These are phyloP conservation scores for Coemansia sp. DNA, from an alignment of 192 early-diverging fungal genomes.

Conservation along the genomic window DNA sequence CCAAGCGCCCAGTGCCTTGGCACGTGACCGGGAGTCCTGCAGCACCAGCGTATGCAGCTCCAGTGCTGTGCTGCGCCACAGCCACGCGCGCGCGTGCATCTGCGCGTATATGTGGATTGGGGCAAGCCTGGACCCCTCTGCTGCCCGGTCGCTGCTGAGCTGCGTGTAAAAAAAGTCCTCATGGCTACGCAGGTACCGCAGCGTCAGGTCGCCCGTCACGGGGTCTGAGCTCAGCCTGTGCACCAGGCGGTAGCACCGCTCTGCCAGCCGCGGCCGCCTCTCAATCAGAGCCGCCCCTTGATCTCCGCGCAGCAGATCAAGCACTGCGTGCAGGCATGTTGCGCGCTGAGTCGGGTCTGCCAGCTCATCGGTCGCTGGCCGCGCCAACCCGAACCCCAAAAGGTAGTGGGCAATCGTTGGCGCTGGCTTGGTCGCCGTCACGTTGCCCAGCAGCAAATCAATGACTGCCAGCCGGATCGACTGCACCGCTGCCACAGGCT, in stretches of 20 bases:
- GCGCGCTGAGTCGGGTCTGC: slow-evolving; percentile 45
- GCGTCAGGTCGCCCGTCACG: slow-evolving; percentile 63
- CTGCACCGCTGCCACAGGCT: slow-evolving; percentile 42
- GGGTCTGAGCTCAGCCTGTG: slow-evolving; percentile 74
- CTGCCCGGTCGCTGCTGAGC: slow-evolving; percentile 46
- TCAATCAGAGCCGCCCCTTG: slow-evolving; percentile 54
- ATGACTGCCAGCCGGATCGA: slow-evolving; percentile 78
- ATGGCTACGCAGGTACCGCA: slow-evolving; percentile 74
- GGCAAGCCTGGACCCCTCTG: too few species aligned
- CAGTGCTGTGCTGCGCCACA: slow-evolving; percentile 80
- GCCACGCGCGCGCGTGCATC: slow-evolving; percentile 86
- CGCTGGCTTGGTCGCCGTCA: slow-evolving; percentile 52
- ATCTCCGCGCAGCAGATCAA: slow-evolving; percentile 59
- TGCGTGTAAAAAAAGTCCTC: slow-evolving; percentile 77
- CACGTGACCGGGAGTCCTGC: slow-evolving; percentile 43
- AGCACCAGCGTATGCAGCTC: slow-evolving; percentile 75
- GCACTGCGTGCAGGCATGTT: slow-evolving; percentile 61
- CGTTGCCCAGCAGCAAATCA: slow-evolving; percentile 78
- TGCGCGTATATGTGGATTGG: slow-evolving; percentile 45
- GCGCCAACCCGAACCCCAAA: slow-evolving; percentile 71
- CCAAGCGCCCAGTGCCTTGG: slow-evolving; percentile 47
- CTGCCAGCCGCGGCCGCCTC: slow-evolving; percentile 74
- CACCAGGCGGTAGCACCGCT: slow-evolving; percentile 86
- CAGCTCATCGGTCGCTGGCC: slow-evolving; percentile 41
- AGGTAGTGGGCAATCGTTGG: slow-evolving; percentile 88